Conservation (phyloP, 2,329 filamentous ascomycete species). For the Ophiocordyceps australis region DNA sequence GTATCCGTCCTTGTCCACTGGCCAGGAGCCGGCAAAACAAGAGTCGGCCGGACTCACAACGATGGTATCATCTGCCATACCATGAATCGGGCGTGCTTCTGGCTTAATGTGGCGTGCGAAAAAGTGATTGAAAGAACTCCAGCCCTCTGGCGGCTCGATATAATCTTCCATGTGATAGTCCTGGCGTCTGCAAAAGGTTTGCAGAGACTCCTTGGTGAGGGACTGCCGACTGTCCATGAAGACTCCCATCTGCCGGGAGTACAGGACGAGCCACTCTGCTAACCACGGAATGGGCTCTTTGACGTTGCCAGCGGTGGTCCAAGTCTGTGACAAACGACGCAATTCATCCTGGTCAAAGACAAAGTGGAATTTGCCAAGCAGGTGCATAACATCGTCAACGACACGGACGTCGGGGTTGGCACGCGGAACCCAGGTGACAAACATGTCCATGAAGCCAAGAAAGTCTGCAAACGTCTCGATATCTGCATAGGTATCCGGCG, state of each 20-base stretch:
- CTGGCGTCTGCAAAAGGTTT: slow-evolving; percentile 13
- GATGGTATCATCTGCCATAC: slow-evolving; percentile 8
- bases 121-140: slow-evolving; percentile 20
- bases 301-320: too few species aligned
- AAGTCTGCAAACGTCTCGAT: background rate
- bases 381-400: background rate
- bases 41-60: slow-evolving; percentile 18
- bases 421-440: background rate
- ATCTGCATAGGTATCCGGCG: background rate
- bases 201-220: slow-evolving; percentile 10
- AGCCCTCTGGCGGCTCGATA: slow-evolving; percentile 11
- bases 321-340: background rate
- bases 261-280: slow-evolving; percentile 19
- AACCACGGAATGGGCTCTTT: slow-evolving; percentile 10
- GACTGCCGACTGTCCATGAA: slow-evolving; percentile 15
- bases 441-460: background rate
- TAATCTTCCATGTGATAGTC: slow-evolving; percentile 13
- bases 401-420: background rate
- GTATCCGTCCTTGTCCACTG: slow-evolving; percentile 6
- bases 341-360: background rate
- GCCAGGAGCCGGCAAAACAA: slow-evolving; percentile 5
- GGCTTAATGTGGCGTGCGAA: slow-evolving; percentile 18
- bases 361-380: background rate
- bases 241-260: slow-evolving; percentile 14
- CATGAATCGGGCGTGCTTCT: slow-evolving; percentile 12